Conservation (phyloP, 768 basidiomycete genomes). For the Tulasnella sp. region DNA sequence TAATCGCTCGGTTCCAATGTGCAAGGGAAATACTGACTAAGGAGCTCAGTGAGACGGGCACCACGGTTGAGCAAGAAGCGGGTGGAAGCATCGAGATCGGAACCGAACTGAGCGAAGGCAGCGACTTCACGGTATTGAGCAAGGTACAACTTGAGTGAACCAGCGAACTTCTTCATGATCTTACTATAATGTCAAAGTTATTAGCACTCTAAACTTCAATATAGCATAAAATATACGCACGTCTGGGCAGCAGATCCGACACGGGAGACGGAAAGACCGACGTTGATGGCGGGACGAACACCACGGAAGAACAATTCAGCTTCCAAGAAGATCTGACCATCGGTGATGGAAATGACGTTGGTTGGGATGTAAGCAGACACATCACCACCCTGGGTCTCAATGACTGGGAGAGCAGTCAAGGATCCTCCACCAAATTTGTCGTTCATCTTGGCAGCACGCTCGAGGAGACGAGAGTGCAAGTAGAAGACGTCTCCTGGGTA, state of each 20-base stretch:
- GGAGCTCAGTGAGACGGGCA: slow-evolving; percentile 92
- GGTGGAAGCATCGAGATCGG: slow-evolving; percentile 98
- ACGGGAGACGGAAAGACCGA: slow-evolving; percentile 99
- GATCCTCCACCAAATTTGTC: slow-evolving; percentile 98
- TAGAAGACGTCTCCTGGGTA: slow-evolving; percentile 99
- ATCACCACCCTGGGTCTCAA: slow-evolving; percentile 99
- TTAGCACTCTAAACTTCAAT: not conserved
- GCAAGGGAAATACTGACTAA: slow-evolving; percentile 42
- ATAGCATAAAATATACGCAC: slow-evolving; percentile 40
- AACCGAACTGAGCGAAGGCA: slow-evolving; percentile 98
- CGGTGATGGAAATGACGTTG: slow-evolving; percentile 98
- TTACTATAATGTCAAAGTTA: slow-evolving; percentile 37
- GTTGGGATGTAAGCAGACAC: slow-evolving; percentile 98
- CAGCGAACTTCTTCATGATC: slow-evolving; percentile 99
- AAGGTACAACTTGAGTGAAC: slow-evolving; percentile 98
- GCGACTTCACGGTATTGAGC: slow-evolving; percentile 99
- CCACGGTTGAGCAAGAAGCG: slow-evolving; percentile 97
- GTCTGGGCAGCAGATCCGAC: slow-evolving; percentile 99
- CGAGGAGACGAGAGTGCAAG: slow-evolving; percentile 98
- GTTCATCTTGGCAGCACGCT: slow-evolving; percentile 99
- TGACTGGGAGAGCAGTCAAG: slow-evolving; percentile 96
- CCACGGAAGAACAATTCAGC: slow-evolving; percentile 99
- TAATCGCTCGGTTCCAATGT: not conserved
- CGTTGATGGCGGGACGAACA: slow-evolving; percentile 98
- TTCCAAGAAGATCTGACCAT: slow-evolving; percentile 99